Percentiles rank a stretch among this genome's conserved stretches.
phyloP scores from a whole-genome alignment of 768 basidiomycete genomes.

The Suillus alpinus region DNA sequence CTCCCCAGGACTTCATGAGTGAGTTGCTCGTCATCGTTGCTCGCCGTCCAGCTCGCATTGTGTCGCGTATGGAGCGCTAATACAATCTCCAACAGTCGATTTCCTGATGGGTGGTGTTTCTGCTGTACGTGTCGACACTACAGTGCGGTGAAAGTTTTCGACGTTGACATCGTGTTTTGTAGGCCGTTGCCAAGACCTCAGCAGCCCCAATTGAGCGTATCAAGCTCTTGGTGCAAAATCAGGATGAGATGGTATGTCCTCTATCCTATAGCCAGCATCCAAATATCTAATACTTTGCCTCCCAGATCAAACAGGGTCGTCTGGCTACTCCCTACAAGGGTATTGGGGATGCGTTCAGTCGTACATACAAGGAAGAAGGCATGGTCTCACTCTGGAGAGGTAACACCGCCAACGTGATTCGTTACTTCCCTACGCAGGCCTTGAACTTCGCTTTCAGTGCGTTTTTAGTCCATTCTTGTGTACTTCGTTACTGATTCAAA shows the following conservation, averaged over 20 bases:
- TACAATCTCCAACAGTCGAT: slow-evolving; percentile 56
- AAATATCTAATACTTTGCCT: background rate
- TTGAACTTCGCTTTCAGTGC: slow-evolving; percentile 99
- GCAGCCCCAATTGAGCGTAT: slow-evolving; percentile 99
- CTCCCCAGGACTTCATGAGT: slow-evolving; percentile 90
- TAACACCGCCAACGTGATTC: slow-evolving; percentile 99
- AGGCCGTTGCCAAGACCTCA: slow-evolving; percentile 98
- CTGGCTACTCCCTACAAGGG: slow-evolving; percentile 96
- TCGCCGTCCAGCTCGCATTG: background rate
- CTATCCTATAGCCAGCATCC: background rate
- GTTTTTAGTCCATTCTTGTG: slow-evolving; percentile 31
- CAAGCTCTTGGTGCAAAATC: slow-evolving; percentile 97
- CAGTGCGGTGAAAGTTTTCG: background rate
- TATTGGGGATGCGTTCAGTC: slow-evolving; percentile 83
- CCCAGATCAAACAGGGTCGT: slow-evolving; percentile 98
- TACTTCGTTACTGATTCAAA: background rate
- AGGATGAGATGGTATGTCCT: slow-evolving; percentile 95
- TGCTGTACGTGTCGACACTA: slow-evolving; percentile 53
- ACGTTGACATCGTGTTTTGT: slow-evolving; percentile 21
- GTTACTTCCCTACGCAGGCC: slow-evolving; percentile 99
- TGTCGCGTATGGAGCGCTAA: slow-evolving; percentile 27
- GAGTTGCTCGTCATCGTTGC: slow-evolving; percentile 7
- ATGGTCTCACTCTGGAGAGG: slow-evolving; percentile 96
- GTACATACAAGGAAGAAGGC: slow-evolving; percentile 96
- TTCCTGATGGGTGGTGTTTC: slow-evolving; percentile 98